Base-by-base conservation (phyloP, 2,329 filamentous ascomycete species). In the Colletotrichum godetiae region DNA sequence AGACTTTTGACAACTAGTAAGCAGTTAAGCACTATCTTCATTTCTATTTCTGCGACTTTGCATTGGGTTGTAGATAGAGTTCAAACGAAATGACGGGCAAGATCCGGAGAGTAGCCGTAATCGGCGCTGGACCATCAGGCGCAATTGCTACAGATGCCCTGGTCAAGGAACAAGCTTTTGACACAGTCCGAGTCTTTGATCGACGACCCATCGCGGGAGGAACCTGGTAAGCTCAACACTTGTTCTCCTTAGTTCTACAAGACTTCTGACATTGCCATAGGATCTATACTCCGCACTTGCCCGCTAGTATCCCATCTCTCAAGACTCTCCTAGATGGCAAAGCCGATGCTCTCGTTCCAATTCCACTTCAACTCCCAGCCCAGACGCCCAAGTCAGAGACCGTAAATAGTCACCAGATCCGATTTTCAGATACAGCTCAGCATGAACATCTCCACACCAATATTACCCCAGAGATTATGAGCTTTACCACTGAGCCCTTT, bases 371-470 rank as follows among this genome's bases (percentile, higher is more conserved):
- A 6, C 78, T 89, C 1, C 88, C 88, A 1, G 79, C 82, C 0
- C 81, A 83, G 68, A 84, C 82, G 0, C 80, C 82, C 0, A 80
- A 82, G 42, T 82, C 82, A 15, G 78, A 80, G 24, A 74, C 73
- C 2, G 67, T 81, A 31, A 82, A 81, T 59, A 77, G 72, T 10
- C 78, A 82, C 13, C 83, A 86, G 72, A 79, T 84, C 42, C 84
- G 88, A 6, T 89, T 87, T 75, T 83, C 83, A 1, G 88, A 89
- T 70, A 87, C 88, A 0, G 85, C 87, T 1, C 84, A 90, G 29
- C 90, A 92, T 75, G 86, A 88, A 13, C 83, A 87, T n/a, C 80
- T 92, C 27, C 88, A 91, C 74, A 91, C 88, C 37, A 92, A 91
- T 76, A 88, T 91, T 64, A 86, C 86, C 55, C 85, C 86, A 0